Evolutionary conservation across 345 rosid genomes (phyloP), one percentile per base, ranked within the genome.

Genomic region (Dipteronia sinensis): DNA sequence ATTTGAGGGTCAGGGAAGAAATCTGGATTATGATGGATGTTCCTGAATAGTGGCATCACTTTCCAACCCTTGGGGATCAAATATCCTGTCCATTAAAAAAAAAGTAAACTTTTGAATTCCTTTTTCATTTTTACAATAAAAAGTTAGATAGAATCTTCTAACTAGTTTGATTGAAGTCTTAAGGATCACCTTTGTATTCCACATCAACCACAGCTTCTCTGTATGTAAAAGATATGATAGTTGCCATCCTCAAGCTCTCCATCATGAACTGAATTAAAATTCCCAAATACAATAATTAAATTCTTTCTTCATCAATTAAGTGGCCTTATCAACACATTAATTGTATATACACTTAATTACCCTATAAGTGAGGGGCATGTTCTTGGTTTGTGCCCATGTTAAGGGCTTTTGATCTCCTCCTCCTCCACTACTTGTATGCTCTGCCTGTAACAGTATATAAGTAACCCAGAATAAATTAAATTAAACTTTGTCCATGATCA

Each of bases 1-100:
- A 79, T 78, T n/a, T 90, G 85, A 62, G 99, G 93, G 69, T 92
- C 88, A 61, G 95, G 38, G 83, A 91, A 96, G 73, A 88, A 82
- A 42, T 91, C 91, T 17, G 92, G 90, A 77, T 85, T 89, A 84
- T 94, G 95, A 81, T 96, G 99, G 79, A 94, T 96, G 81, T 91
- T 94, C 90, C 99, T 87, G 86, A 96, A 96, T 65, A 93, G 72
- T 76, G 99, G 99, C 98, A 96, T 88, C 82, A 96, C 99, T 84
- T 96, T 96, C 99, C 99, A 96, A 53, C 99, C 99, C 74, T 90
- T 94, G 25, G 99, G 99, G 78, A 96, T 96, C 70, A 86, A 83
- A 81, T 88, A 89, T 46, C 99, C 99, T 96, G 80, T 63, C 76
- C 15, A 63, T 71, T 59, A 16, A 67, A 44, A 78, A 75, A 38